A percentile compares a stretch with the other conserved stretches of the same genome.
Conservation (phyloP, 805 yeast species). For the Yarrowia divulgata region DNA sequence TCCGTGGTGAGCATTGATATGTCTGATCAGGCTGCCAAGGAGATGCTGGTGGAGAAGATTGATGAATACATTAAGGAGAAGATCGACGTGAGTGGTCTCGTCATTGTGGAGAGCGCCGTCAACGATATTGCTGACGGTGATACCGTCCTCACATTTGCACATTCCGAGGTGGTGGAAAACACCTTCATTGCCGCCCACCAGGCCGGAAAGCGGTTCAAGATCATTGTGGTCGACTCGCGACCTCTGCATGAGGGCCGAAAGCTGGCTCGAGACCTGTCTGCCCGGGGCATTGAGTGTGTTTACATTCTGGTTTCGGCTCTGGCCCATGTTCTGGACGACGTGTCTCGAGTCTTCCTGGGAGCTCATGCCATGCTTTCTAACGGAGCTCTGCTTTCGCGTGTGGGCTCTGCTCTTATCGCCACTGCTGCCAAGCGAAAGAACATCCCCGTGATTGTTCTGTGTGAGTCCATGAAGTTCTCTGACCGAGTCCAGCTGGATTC, state of each 20-base stretch:
- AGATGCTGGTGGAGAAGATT: conserved; percentile 66
- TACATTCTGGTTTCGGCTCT: conserved; percentile 83
- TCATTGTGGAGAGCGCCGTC: conserved; percentile 82
- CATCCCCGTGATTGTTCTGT: conserved; percentile 93
- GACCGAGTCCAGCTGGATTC: conserved; percentile 96
- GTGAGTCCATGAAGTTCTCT: conserved; percentile 92
- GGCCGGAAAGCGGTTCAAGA: conserved; percentile 70
- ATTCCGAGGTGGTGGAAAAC: conserved; percentile 81
- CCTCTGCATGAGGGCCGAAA: conserved; percentile 93
- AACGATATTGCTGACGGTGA: conserved; percentile 76
- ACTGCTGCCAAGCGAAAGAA: conserved; percentile 87
- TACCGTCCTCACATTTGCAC: conserved; percentile 86
- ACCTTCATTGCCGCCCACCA: conserved; percentile 71
- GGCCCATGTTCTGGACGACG: conserved; percentile 80
- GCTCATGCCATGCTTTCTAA: conserved; percentile 97
- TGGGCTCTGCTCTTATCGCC: conserved; percentile 92
- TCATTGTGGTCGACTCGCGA: conserved; percentile 88
- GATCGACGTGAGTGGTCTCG: conserved; percentile 79
- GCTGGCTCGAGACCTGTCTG: conserved; percentile 69
- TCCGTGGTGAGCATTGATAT: conserved; percentile 79
- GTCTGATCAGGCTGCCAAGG: conserved; percentile 70
- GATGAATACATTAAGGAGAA: conserved; percentile 85
- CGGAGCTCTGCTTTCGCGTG: conserved; percentile 90
- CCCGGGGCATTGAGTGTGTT: conserved; percentile 70
- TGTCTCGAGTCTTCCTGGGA: conserved; percentile 90